These are phyloP conservation scores for Tuber indicum DNA, from an alignment of 495 filamentous ascomycete genomes.

Conservation along the genomic window DNA sequence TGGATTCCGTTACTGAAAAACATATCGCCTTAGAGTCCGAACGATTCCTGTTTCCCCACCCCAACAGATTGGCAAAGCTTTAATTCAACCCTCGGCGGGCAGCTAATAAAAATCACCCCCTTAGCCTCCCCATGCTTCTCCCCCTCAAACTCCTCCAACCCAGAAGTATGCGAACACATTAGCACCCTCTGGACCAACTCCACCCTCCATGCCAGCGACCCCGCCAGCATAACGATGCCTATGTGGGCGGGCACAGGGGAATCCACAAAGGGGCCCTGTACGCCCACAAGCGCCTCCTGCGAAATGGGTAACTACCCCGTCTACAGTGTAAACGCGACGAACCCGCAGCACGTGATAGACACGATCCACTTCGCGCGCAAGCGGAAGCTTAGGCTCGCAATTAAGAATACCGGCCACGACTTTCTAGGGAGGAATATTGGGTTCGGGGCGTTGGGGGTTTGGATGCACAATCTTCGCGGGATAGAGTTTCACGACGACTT, in stretches of 20 bases:
- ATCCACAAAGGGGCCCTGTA: conserved; percentile 2
- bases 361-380: conserved; percentile 33
- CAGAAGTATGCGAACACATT: conserved; percentile 32
- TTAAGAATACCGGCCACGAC: conserved; percentile 24
- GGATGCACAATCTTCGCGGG: conserved; percentile 51
- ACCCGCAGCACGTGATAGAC: conserved; percentile 14
- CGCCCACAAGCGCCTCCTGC: conserved; percentile 7
- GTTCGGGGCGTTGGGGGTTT: conserved; percentile 49
- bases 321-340: conserved; percentile 36
- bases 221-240: background rate
- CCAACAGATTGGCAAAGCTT: conserved; percentile 44
- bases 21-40: background rate
- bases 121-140: conserved; percentile 54
- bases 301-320: conserved; percentile 23
- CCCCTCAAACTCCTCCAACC: conserved; percentile 40
- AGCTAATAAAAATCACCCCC: conserved; percentile 50
- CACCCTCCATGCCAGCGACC: background rate
- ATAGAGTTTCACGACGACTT: conserved; percentile 47
- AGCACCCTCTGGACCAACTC: background rate
- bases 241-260: background rate
- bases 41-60: conserved; percentile 45
- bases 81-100: conserved; percentile 48
- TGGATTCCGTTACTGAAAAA: background rate
- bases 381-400: conserved; percentile 30
- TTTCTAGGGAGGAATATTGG: conserved; percentile 50